Evolutionary conservation across 495 filamentous ascomycete genomes (phyloP).

Genomic region (Choiromyces venosus): DNA sequence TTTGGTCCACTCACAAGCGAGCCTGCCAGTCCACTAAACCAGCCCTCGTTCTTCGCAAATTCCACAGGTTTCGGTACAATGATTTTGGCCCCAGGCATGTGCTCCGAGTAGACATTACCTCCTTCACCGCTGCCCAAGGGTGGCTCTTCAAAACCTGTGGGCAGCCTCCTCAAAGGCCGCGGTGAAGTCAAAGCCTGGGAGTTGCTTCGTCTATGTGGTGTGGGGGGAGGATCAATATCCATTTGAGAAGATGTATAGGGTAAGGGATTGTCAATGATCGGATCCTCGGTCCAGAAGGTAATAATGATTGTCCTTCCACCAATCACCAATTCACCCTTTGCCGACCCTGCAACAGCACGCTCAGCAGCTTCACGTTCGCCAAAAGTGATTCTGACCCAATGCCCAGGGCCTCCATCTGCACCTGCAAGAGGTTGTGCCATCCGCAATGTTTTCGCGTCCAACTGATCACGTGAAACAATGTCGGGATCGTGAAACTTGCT

Average conservation of each 20-base stretch:
- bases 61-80: constrained; percentile 39
- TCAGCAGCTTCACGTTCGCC: constrained; percentile 38
- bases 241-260: constrained; percentile 33
- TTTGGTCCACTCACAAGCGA: constrained; percentile 34
- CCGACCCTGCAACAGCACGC: constrained; percentile 28
- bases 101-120: constrained; percentile 33
- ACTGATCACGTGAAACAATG: constrained; percentile 37
- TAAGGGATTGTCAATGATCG: constrained; percentile 22
- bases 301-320: constrained; percentile 37
- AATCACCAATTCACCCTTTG: constrained; percentile 31
- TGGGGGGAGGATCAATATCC: constrained; percentile 33
- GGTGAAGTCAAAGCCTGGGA: constrained; percentile 22
- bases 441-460: constrained; percentile 29
- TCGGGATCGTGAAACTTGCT: constrained; percentile 39
- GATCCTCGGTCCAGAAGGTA: constrained; percentile 35
- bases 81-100: constrained; percentile 38
- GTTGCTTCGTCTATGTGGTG: constrained; percentile 16
- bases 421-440: constrained; percentile 39
- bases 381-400: constrained; percentile 40
- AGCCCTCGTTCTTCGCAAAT: constrained; percentile 39
- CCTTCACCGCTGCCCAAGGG: constrained; percentile 12
- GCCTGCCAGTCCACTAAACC: constrained; percentile 38
- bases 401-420: constrained; percentile 32
- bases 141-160: constrained; percentile 27
- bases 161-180: constrained; percentile 21